A percentile compares a stretch with the other conserved stretches of the same genome.
phyloP scores from a whole-genome alignment of 2,329 filamentous ascomycete genomes.

The Xylariaceae sp. region DNA sequence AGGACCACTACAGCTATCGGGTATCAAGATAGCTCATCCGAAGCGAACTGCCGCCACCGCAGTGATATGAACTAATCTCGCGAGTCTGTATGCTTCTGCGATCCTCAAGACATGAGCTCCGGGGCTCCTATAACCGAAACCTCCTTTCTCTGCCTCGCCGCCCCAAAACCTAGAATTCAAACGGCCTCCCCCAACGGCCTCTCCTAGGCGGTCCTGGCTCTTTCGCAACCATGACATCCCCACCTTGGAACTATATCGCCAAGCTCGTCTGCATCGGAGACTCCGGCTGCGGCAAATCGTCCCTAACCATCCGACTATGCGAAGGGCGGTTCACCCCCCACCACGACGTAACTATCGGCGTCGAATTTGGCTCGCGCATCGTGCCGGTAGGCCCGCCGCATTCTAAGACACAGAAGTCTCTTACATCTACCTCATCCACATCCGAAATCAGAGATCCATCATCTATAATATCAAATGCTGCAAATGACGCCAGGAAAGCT shows the following conservation, averaged over 20 bases:
- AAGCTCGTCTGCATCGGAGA: constrained; percentile 98
- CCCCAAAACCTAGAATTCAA: neutral
- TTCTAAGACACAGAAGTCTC: constrained; percentile 32
- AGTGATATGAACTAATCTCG: neutral
- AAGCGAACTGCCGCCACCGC: neutral
- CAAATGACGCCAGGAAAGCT: constrained; percentile 1
- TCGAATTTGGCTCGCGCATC: constrained; percentile 91
- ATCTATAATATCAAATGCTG: constrained; percentile 1
- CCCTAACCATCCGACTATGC: constrained; percentile 89
- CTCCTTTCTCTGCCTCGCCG: constrained; percentile 4
- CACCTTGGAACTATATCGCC: constrained; percentile 96
- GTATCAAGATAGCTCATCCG: neutral
- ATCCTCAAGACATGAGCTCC: constrained; percentile 4
- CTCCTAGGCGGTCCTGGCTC: constrained; percentile 1
- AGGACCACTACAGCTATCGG: constrained; percentile 1
- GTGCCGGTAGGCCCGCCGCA: constrained; percentile 85
- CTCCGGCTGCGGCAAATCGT: constrained; percentile 91
- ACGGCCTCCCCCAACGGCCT: neutral
- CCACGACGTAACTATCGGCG: constrained; percentile 95
- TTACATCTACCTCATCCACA: constrained; percentile 14
- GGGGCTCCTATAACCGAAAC: constrained; percentile 1
- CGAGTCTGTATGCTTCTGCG: neutral
- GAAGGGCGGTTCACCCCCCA: constrained; percentile 91
- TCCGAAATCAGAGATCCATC: constrained; percentile 13
- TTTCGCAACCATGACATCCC: constrained; percentile 46